Base-by-base conservation (phyloP, 164 flowering plant species). In the Dillenia suffruticosa region DNA sequence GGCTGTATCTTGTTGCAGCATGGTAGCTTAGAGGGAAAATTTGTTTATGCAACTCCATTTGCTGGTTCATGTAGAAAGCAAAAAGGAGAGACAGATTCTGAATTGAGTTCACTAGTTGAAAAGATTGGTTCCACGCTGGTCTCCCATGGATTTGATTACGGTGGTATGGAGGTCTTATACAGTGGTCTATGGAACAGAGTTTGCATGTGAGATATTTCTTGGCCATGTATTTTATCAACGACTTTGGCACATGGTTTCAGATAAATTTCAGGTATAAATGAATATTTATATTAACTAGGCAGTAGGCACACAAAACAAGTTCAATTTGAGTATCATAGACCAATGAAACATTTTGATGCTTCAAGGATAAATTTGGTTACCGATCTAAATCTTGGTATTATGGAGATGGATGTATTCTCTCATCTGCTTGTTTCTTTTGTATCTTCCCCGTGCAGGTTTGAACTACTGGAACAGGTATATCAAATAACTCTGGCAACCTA, bases 191-290 rank as follows among this genome's bases (percentile, higher is more conserved):
- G 98, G 98, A 53, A 83, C 82, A 2, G 95, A 91, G 67, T 73
- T 94, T 46, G 70, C 83, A 14, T 94, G 97, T 74, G 95, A 89
- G 74, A 91, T 94, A 51, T 94, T 94, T 64, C 81, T 94, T 53
- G 98, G 98, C n/a, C 98, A 97, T 58, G 95, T 89, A 22, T 94
- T 89, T 74, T 94, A 94, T 70, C 99, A 91, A 61, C 85, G 99
- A 10, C 86, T 94, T 10, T 81, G 97, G 22, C 99, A 94, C 74
- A 94, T 94, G 99, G 99, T 91, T 59, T 89, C 96, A 2, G 99
- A 94, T 75, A 94, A 26, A 26, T 26, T 26, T 26, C 40, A 26
- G 40, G 40, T 26, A 26, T 26, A 26, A 26, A 26, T 2, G 40
- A 26, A 26, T 2, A 26, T 52, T 51, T 17, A 44, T 26, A 9